Evolutionary conservation across 83 land plant species (phyloP), one percentile per base, ranked within the genome.

Genomic region (Diphasiastrum complanatum): DNA sequence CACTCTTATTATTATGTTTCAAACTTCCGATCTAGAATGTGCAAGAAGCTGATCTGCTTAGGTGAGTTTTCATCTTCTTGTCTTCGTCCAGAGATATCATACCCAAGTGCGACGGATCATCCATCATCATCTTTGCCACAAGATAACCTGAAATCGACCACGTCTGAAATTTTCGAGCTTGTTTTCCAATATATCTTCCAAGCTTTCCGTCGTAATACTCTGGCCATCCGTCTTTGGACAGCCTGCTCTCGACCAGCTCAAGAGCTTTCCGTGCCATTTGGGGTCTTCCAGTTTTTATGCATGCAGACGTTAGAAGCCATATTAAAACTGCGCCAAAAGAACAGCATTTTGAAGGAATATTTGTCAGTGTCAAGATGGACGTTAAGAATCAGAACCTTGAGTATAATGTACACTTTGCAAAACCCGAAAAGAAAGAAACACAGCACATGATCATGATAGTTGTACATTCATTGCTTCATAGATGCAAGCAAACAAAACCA

Each of bases 121-220:
- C 45, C 45, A 41, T 0, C 45, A 41, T 41, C 45, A 41, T 41
- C 45, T 41, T 41, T 41, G 45, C 45, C 12, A 41, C 45, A 41
- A 41, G 45, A 41, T 41, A 41, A 41, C 45, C 45, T 14, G 45
- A 14, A 14, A 41, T 18, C 12, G 45, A 41, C 45, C 45, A 41
- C n/a, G 45, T 41, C 18, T 41, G 45, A 18, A 14, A 41, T 18
- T 41, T 41, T 41, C 45, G 45, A 41, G 45, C 45, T 41, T 41
- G 45, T 41, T 41, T 41, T 41, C 45, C 45, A 41, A 41, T 18
- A 18, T 41, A 41, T 18, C 45, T 41, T 14, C 45, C 45, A 14
- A 41, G 45, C 45, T 41, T 41, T 18, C 45, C 45, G n/a, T 41
- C 45, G n/a, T 41, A 41, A 41, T 41, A 41, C 45, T 41, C 45